phyloP scores from a whole-genome alignment of 176 grass and related monocot genomes.

The Musa troglodytarum region DNA sequence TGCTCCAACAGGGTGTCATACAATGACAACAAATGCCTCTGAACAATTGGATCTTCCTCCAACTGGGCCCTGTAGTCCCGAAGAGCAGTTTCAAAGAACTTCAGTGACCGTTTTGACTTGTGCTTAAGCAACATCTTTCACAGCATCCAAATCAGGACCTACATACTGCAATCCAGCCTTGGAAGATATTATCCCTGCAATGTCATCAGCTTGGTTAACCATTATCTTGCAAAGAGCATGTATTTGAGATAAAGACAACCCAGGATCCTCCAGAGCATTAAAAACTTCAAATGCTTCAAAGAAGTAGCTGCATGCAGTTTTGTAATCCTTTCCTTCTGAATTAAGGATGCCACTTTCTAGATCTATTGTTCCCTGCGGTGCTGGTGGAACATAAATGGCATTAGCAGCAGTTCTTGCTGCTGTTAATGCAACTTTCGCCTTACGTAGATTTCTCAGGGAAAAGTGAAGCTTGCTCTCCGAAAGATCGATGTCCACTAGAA shows the following conservation, averaged over 20 bases:
- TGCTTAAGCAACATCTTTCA: constrained; percentile 68
- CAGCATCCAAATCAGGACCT: constrained; percentile 80
- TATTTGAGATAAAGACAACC: constrained; percentile 72
- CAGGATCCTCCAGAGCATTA: constrained; percentile 48
- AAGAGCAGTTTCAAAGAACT: constrained; percentile 76
- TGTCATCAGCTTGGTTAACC: constrained; percentile 86
- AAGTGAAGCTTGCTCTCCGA: constrained; percentile 89
- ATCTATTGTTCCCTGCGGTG: constrained; percentile 87
- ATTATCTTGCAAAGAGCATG: constrained; percentile 97
- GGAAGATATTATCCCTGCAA: constrained; percentile 55
- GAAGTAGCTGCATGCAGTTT: constrained; percentile 81
- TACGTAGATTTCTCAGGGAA: constrained; percentile 71
- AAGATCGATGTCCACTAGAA: constrained; percentile 89
- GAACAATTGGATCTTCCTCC: constrained; percentile 70
- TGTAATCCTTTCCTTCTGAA: constrained; percentile 85
- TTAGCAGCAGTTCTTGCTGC: constrained; percentile 83
- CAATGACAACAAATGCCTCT: constrained; percentile 67
- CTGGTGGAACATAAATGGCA: constrained; percentile 82
- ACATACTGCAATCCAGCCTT: constrained; percentile 70
- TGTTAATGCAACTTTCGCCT: constrained; percentile 77
- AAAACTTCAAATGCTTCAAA: constrained; percentile 83
- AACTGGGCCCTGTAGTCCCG: constrained; percentile 53
- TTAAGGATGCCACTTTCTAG: constrained; percentile 83
- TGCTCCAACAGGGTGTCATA: constrained; percentile 79
- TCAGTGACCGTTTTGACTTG: constrained; percentile 58